Percentiles rank a stretch among this genome's conserved stretches.
These are phyloP conservation scores for Mucor piriformis DNA, from an alignment of 371 early-diverging fungal species.

Conservation along the genomic window DNA sequence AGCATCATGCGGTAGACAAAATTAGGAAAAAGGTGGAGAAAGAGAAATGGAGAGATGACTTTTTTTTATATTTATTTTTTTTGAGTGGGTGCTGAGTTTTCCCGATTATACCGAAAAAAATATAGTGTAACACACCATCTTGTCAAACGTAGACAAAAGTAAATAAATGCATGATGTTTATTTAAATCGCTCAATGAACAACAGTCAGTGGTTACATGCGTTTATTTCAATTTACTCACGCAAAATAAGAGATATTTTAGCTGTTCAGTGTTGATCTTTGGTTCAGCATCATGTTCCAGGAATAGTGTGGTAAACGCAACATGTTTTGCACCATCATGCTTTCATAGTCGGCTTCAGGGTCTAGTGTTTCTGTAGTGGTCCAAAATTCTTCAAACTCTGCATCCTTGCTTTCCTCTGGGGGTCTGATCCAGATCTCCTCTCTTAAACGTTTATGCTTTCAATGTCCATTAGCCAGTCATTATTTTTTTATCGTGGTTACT, in stretches of 20 bases:
- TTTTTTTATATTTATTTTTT: background rate
- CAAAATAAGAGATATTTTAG: background rate
- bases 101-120: no score
- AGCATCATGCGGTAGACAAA: constrained; percentile 1
- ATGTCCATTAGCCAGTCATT: background rate
- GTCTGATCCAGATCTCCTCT: constrained; percentile 78
- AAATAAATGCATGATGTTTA: no score
- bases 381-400: constrained; percentile 68
- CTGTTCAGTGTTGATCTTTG: constrained; percentile 14
- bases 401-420: constrained; percentile 57
- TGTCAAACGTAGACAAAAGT: no score
- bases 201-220: background rate
- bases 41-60: background rate
- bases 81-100: no score
- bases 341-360: constrained; percentile 64
- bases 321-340: constrained; percentile 63
- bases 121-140: no score
- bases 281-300: constrained; percentile 48
- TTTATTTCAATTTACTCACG: no score
- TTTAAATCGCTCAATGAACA: background rate
- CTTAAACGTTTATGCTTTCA: constrained; percentile 68
- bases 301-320: constrained; percentile 53
- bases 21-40: background rate
- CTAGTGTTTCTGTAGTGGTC: constrained; percentile 64
- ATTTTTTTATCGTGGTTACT: background rate